phyloP scores from a whole-genome alignment of 345 rosid species.

The Dovyalis caffra region DNA sequence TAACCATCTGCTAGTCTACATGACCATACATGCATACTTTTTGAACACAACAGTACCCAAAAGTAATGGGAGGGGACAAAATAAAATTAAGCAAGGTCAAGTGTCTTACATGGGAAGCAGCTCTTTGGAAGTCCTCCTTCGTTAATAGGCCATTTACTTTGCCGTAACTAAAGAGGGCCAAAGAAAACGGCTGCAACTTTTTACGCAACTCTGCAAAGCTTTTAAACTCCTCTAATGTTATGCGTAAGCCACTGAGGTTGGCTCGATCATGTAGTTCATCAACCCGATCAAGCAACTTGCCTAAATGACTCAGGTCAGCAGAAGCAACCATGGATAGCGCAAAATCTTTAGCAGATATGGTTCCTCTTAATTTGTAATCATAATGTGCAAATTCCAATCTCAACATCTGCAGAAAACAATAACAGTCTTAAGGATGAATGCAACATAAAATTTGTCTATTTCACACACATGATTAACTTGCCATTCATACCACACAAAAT shows the following conservation, averaged over 20 bases:
- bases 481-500: slow-evolving; percentile 1
- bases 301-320: slow-evolving; percentile 74
- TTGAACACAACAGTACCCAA: neutral
- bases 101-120: slow-evolving; percentile 65
- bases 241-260: slow-evolving; percentile 50
- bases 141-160: slow-evolving; percentile 74
- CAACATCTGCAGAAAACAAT: slow-evolving; percentile 46
- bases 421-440: neutral
- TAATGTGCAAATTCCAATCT: slow-evolving; percentile 89
- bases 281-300: slow-evolving; percentile 66
- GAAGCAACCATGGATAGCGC: slow-evolving; percentile 94
- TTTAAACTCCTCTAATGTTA: slow-evolving; percentile 71
- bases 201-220: slow-evolving; percentile 77
- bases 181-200: slow-evolving; percentile 69
- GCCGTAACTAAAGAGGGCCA: slow-evolving; percentile 87
- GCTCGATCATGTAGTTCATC: slow-evolving; percentile 48
- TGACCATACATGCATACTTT: neutral
- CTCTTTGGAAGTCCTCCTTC: slow-evolving; percentile 77
- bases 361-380: slow-evolving; percentile 65
- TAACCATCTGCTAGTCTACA: neutral
- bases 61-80: too few relatives aligned
- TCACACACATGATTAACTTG: slow-evolving; percentile 1
- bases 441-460: neutral
- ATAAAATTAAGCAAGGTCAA: neutral
- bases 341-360: slow-evolving; percentile 85